Base-by-base conservation (phyloP, 176 grass and related monocot species). In the Cenchrus purpureus region DNA sequence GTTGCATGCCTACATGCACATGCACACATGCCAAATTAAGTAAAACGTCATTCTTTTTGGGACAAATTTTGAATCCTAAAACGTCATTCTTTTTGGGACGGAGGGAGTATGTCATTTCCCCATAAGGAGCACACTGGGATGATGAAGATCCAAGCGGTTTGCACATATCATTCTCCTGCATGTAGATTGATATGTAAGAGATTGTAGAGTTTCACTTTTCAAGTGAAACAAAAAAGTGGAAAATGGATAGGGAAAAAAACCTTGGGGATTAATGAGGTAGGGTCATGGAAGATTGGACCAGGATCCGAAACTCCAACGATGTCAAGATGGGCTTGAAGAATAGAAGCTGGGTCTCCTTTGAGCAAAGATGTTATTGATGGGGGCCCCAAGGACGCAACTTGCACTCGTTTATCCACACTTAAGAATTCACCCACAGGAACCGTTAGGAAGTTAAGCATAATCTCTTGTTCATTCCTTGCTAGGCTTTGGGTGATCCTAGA, bases 321-420 rank as follows among this genome's bases (percentile, higher is more conserved):
- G 4, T n/a, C 53, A 69, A 81, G 20, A 12, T 68, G 50, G 7
- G 79, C 65, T 44, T 57, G 50, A 15, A 68, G 31, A 57, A 68
- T 69, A 5, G 50, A 3, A 2, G 13, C 15, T 44, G 17, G 34
- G 0, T 69, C 1, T 69, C 48, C 71, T 32, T 73, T 48, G 48
- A 73, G 25, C 71, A 73, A 16, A 73, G 71, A 73, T 73, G 25
- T 20, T 73, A 73, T 73, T 31, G 48, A 73, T 2, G 28, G 48
- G 22, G 71, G 12, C 71, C 29, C 50, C 4, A 69, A 28, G 43
- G 49, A 43, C 10, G 22, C 9, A 14, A 25, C 44, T 20, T 55
- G 50, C 17, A 10, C 20, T 0, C 7, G 6, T 11, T 40, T 12
- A 22, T 8, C 2, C 6, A 66, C 29, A 5, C 17, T 80, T 40